Evolutionary conservation across 1,284 basidiomycete genomes (phyloP).

Genomic region (Coniferiporia weirii): DNA sequence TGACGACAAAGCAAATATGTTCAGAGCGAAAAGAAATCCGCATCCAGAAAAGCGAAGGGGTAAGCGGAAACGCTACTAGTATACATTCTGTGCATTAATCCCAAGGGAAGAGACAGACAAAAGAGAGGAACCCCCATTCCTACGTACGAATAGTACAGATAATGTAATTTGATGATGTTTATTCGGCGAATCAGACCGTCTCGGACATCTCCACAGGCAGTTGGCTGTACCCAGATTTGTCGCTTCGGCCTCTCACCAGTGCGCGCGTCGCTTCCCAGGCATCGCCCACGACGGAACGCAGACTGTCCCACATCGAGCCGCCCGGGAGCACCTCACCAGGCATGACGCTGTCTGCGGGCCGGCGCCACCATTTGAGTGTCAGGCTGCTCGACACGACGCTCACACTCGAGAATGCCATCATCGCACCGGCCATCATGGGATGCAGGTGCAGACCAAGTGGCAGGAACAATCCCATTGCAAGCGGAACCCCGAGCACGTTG

Average conservation of each 20-base stretch:
- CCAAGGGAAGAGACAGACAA: neutral
- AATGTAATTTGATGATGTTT: neutral
- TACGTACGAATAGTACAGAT: neutral
- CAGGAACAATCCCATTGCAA: conserved; percentile 96
- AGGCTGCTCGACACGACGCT: conserved; percentile 92
- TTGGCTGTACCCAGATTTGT: conserved; percentile 54
- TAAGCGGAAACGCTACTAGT: neutral
- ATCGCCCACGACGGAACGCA: conserved; percentile 33
- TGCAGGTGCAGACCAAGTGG: conserved; percentile 92
- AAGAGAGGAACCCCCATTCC: neutral
- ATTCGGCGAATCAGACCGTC: conserved; percentile 22
- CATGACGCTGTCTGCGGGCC: conserved; percentile 67
- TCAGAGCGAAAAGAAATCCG: neutral
- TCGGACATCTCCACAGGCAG: conserved; percentile 65
- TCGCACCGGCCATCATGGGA: conserved; percentile 96
- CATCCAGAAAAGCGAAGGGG: neutral
- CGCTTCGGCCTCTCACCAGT: conserved; percentile 36
- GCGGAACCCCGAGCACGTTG: conserved; percentile 92
- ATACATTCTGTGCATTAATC: neutral
- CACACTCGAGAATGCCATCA: conserved; percentile 97
- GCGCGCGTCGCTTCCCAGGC: conserved; percentile 42
- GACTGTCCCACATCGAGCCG: conserved; percentile 41
- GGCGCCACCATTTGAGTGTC: conserved; percentile 80
- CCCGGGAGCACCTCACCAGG: conserved; percentile 44
- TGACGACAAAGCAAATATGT: neutral